phyloP scores from a whole-genome alignment of 2,329 filamentous ascomycete genomes.

The Colletotrichum gloeosporioides region DNA sequence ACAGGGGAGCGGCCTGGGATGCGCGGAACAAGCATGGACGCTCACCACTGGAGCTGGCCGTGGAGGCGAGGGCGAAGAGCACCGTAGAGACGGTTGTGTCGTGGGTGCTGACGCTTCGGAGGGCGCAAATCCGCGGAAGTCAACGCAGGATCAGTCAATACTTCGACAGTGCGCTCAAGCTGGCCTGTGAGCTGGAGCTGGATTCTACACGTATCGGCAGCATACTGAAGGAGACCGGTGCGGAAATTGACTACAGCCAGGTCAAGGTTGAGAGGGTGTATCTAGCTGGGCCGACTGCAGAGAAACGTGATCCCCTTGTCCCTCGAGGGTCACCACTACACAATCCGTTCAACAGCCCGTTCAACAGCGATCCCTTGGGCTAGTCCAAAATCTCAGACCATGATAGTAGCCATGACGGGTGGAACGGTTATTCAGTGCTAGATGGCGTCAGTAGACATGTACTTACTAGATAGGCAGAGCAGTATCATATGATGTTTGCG shows the following conservation, averaged over 20 bases:
- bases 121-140: accelerated
- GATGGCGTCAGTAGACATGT: background rate
- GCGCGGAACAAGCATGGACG: background rate
- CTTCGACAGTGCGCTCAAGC: background rate
- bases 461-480: background rate
- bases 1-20: background rate
- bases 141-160: accelerated
- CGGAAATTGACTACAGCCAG: background rate
- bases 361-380: background rate
- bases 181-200: background rate
- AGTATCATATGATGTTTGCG: background rate
- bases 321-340: background rate
- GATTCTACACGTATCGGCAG: background rate
- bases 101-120: accelerated
- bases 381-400: background rate
- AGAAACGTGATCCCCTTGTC: background rate
- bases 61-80: background rate
- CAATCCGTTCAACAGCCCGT: background rate
- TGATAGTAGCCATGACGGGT: background rate
- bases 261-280: background rate
- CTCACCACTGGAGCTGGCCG: background rate
- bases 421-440: background rate
- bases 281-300: background rate
- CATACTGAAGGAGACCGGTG: background rate
- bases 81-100: background rate